Conservation (phyloP, 2,329 filamentous ascomycete genomes). For the Lasiodiplodia sp. region DNA sequence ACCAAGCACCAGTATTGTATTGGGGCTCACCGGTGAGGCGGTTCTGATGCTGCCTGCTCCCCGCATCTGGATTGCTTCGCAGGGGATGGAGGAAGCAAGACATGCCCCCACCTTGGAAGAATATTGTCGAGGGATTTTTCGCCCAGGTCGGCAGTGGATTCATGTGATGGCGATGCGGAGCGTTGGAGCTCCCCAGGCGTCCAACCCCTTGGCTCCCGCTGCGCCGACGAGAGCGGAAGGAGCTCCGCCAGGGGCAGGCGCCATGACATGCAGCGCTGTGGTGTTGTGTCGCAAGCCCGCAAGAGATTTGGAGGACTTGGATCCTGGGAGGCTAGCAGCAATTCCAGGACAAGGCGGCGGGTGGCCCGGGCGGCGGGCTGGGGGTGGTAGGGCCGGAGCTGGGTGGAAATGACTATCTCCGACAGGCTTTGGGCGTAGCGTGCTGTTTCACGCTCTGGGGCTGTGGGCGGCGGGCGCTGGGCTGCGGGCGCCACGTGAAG, state of each 20-base stretch:
- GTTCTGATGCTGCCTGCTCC: constrained; percentile 23
- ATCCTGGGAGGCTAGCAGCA: constrained; percentile 24
- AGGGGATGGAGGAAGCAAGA: constrained; percentile 6
- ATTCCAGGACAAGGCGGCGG: not conserved
- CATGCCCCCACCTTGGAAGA: not conserved
- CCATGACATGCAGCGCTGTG: constrained; percentile 24
- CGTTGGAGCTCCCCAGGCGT: constrained; percentile 9
- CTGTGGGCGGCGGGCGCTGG: constrained; percentile 3
- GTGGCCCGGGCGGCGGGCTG: constrained; percentile 15
- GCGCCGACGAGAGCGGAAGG: constrained; percentile 13
- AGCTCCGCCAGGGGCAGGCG: constrained; percentile 24
- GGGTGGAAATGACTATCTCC: constrained; percentile 21
- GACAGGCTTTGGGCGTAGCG: not conserved
- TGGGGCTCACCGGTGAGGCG: constrained; percentile 27
- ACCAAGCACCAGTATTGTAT: constrained; percentile 20
- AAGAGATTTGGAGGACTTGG: constrained; percentile 24
- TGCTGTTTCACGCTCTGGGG: constrained; percentile 23
- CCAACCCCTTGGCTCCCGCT: constrained; percentile 26
- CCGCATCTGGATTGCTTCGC: constrained; percentile 10
- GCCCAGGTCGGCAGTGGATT: not conserved
- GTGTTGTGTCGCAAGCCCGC: constrained; percentile 21
- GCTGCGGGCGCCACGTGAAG: constrained; percentile 22
- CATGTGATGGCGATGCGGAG: not conserved
- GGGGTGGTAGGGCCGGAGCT: constrained; percentile 15
- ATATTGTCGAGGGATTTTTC: constrained; percentile 17